phyloP scores from a whole-genome alignment of 2,329 filamentous ascomycete species.

The Endocalyx cinctus region DNA sequence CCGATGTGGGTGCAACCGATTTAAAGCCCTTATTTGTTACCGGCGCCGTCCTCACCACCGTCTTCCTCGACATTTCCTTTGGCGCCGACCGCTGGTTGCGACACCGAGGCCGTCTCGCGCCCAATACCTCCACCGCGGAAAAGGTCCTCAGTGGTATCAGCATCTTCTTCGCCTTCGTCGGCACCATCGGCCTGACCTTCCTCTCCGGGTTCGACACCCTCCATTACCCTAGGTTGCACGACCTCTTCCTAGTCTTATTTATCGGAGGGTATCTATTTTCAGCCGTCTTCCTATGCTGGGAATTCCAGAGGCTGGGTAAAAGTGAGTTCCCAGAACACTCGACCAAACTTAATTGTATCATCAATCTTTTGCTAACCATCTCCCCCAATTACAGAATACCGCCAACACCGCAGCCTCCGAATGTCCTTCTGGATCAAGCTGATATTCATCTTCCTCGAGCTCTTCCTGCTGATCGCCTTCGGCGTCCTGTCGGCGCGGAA shows the following conservation, averaged over 20 bases:
- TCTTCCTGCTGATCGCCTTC: conserved; percentile 71
- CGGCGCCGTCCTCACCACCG: conserved; percentile 64
- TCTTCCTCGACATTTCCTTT: conserved; percentile 79
- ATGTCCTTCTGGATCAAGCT: conserved; percentile 86
- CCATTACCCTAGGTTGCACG: conserved; percentile 63
- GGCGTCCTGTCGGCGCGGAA: conserved; percentile 47
- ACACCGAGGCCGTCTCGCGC: conserved; percentile 72
- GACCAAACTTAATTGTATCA: too few relatives aligned
- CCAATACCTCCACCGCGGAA: conserved; percentile 61
- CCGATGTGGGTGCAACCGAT: conserved; percentile 55
- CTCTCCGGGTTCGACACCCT: conserved; percentile 82
- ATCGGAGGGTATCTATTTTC: conserved; percentile 81
- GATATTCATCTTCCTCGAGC: conserved; percentile 74
- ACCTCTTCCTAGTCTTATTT: conserved; percentile 76
- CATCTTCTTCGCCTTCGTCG: conserved; percentile 66
- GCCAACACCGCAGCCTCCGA: conserved; percentile 67
- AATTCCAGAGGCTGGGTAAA: conserved; percentile 81
- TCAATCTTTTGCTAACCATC: not conserved
- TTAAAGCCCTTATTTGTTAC: conserved; percentile 77
- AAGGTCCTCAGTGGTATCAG: conserved; percentile 58
- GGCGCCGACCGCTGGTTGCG: conserved; percentile 79
- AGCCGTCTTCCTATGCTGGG: conserved; percentile 83
- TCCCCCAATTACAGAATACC: conserved; percentile 50
- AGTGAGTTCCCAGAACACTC: conserved; percentile 37
- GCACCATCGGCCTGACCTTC: conserved; percentile 75